Conservation (phyloP, 1,284 basidiomycete species). For the Apiotrichum gracile region DNA sequence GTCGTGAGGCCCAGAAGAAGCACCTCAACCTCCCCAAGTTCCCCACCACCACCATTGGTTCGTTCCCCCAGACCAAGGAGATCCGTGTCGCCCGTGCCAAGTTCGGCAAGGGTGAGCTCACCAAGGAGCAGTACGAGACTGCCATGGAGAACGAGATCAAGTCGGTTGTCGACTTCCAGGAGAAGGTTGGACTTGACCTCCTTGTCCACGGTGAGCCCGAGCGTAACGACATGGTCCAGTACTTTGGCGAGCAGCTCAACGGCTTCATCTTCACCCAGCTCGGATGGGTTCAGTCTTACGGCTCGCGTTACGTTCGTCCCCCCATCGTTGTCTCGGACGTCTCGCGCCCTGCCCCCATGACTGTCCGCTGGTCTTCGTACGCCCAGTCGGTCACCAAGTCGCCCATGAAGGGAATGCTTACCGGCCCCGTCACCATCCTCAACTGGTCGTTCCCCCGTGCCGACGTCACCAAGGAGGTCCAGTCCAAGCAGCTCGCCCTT, state of each 20-base stretch:
- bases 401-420: slow-evolving; percentile 99
- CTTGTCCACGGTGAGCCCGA: slow-evolving; percentile 99
- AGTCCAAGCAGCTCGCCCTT: slow-evolving; percentile 97
- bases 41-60: slow-evolving; percentile 98
- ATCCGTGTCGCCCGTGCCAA: slow-evolving; percentile 94
- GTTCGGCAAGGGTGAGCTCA: slow-evolving; percentile 88
- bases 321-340: slow-evolving; percentile 99
- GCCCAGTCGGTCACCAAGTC: slow-evolving; percentile 89
- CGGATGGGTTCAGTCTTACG: slow-evolving; percentile 96
- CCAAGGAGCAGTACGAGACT: slow-evolving; percentile 82
- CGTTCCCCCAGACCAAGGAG: slow-evolving; percentile 99
- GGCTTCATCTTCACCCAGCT: slow-evolving; percentile 87
- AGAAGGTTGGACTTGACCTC: slow-evolving; percentile 91
- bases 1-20: slow-evolving; percentile 84
- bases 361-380: slow-evolving; percentile 94
- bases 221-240: slow-evolving; percentile 99
- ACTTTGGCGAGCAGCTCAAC: slow-evolving; percentile 95
- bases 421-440: slow-evolving; percentile 93
- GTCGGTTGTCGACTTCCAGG: slow-evolving; percentile 91
- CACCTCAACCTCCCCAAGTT: slow-evolving; percentile 90
- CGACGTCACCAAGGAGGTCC: slow-evolving; percentile 91
- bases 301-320: slow-evolving; percentile 87
- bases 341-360: slow-evolving; percentile 88
- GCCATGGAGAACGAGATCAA: slow-evolving; percentile 99
- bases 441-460: slow-evolving; percentile 99